These are phyloP conservation scores for Colletotrichum limetticola DNA, from an alignment of 2,329 filamentous ascomycete genomes.

Conservation along the genomic window DNA sequence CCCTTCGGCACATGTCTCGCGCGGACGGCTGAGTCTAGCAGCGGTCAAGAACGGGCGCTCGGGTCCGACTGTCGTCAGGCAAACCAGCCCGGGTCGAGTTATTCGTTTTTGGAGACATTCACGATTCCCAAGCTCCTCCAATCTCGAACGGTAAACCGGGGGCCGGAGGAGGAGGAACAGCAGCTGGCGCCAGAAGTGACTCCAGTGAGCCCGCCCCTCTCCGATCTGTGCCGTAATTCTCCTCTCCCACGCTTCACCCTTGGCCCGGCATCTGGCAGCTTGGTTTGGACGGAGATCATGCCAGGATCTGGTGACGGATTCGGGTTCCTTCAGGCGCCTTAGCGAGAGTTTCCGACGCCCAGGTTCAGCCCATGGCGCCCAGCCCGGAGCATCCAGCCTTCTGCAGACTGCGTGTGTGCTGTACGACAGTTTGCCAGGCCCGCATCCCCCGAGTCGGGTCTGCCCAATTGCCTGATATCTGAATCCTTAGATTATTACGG, in stretches of 20 bases:
- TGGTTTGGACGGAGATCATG: conserved; percentile 30
- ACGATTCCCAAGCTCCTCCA: background rate
- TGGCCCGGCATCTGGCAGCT: conserved; percentile 27
- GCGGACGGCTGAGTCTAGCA: background rate
- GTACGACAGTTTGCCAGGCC: background rate
- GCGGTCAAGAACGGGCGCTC: background rate
- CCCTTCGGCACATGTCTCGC: background rate
- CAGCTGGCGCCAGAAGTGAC: background rate
- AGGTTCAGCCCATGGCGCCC: conserved; percentile 28
- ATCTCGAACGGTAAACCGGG: background rate
- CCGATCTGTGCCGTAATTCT: conserved; percentile 30
- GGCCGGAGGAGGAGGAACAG: background rate
- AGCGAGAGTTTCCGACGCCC: conserved; percentile 34
- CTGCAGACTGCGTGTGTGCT: background rate
- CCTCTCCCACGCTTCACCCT: conserved; percentile 15
- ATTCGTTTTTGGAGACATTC: background rate
- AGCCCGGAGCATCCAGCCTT: background rate
- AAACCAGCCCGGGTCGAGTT: background rate
- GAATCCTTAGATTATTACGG: background rate
- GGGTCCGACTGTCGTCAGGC: conserved; percentile 11
- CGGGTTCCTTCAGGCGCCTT: conserved; percentile 27
- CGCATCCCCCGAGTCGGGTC: background rate
- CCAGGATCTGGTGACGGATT: conserved; percentile 34
- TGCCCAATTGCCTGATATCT: background rate
- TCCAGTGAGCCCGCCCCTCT: conserved; percentile 16